Percentiles rank a stretch among this genome's conserved stretches.
Evolutionary conservation across 805 yeast species (phyloP).

Genomic region (Komagataella pastoris): DNA sequence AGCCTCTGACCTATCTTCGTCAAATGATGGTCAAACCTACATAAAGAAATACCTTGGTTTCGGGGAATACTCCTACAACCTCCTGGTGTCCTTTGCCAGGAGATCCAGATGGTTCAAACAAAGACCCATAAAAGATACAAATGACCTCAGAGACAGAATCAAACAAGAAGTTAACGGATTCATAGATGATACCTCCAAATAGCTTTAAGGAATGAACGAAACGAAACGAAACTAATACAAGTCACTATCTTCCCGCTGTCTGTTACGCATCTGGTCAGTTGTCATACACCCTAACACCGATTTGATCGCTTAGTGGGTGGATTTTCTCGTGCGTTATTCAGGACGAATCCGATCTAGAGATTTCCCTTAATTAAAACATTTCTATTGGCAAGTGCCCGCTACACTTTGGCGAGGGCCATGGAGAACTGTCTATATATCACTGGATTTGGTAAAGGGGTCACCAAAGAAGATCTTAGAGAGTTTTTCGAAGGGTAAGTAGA

Average conservation of each 20-base stretch:
- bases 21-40: conserved; percentile 25
- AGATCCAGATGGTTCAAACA: conserved; percentile 38
- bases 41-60: conserved; percentile 38
- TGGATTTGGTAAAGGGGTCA: background rate
- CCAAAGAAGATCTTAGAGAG: background rate
- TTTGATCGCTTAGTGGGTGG: background rate
- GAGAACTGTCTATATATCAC: background rate
- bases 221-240: background rate
- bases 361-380: background rate
- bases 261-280: background rate
- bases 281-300: background rate
- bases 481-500: background rate
- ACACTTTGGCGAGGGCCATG: background rate
- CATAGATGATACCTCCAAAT: conserved; percentile 1
- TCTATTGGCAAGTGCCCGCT: background rate
- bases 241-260: background rate
- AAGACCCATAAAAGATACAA: conserved; percentile 16
- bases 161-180: conserved; percentile 13
- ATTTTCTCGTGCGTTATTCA: background rate
- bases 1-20: conserved; percentile 24
- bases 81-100: conserved; percentile 28
- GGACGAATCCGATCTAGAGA: background rate
- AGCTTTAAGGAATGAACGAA: background rate
- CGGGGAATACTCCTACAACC: conserved; percentile 50
- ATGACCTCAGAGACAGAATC: conserved; percentile 15